A percentile compares a stretch with the other conserved stretches of the same genome.
phyloP scores from a whole-genome alignment of 495 filamentous ascomycete species.

The Gamarada debralockiae region DNA sequence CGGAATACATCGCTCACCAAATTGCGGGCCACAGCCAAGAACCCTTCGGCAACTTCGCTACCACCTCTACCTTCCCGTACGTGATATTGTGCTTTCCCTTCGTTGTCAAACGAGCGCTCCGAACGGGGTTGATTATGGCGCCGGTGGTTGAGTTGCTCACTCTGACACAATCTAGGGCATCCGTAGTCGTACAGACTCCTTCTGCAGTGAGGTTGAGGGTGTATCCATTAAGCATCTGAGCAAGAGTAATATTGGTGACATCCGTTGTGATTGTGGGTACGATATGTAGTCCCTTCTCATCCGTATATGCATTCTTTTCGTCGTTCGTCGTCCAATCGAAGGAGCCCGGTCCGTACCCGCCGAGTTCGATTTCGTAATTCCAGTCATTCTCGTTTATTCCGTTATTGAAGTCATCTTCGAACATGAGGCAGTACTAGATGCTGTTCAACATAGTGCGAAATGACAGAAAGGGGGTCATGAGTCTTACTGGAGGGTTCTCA shows the following conservation, averaged over 20 bases:
- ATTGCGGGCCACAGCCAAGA: constrained; percentile 44
- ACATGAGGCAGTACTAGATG: constrained; percentile 31
- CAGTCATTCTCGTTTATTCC: constrained; percentile 29
- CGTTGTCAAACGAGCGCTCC: constrained; percentile 36
- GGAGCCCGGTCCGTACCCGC: constrained; percentile 34
- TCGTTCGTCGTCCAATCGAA: constrained; percentile 45
- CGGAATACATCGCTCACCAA: constrained; percentile 14
- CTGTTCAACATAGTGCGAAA: background rate
- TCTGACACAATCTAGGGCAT: constrained; percentile 24
- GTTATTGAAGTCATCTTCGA: constrained; percentile 37
- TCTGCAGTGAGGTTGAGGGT: constrained; percentile 34
- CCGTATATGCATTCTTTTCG: constrained; percentile 35
- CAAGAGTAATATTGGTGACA: constrained; percentile 27
- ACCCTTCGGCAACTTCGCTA: constrained; percentile 39
- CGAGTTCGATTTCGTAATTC: constrained; percentile 33
- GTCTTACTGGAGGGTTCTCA: background rate
- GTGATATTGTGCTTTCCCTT: constrained; percentile 35
- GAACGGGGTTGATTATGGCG: constrained; percentile 35
- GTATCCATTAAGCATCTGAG: constrained; percentile 26
- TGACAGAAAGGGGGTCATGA: background rate
- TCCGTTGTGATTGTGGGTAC: constrained; percentile 41
- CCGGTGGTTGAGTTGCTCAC: constrained; percentile 32
- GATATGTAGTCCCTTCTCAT: constrained; percentile 39
- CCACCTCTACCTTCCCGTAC: constrained; percentile 40
- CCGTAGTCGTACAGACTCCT: constrained; percentile 30